Conservation (phyloP, 176 grass and related monocot genomes). For the Urochloa ruziziensis region DNA sequence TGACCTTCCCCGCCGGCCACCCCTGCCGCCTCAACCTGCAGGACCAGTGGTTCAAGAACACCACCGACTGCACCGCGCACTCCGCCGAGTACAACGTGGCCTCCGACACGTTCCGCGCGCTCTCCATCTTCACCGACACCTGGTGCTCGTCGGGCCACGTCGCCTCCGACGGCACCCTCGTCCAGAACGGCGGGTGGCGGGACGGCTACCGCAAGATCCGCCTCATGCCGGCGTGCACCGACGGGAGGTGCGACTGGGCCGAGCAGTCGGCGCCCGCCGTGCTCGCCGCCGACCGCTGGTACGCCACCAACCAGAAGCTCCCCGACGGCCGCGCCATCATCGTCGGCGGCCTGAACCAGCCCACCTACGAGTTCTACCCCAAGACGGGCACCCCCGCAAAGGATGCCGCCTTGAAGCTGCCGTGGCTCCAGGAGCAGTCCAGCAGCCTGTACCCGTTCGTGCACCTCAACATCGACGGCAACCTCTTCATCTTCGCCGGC, state of each 20-base stretch:
- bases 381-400: conserved; percentile 18
- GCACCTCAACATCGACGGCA: conserved; percentile 74
- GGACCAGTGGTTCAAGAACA: conserved; percentile 27
- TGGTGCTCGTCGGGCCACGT: conserved; percentile 80
- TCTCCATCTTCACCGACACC: conserved; percentile 65
- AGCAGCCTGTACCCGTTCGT: conserved; percentile 83
- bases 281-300: conserved; percentile 54
- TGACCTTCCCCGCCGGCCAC: conserved; percentile 43
- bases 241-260: conserved; percentile 52
- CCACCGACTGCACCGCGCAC: conserved; percentile 68
- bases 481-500: conserved; percentile 76
- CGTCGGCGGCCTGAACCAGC: conserved; percentile 52
- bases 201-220: conserved; percentile 59
- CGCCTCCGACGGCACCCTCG: conserved; percentile 49
- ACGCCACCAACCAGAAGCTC: conserved; percentile 68
- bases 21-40: conserved; percentile 48
- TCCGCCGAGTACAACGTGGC: conserved; percentile 58
- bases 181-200: conserved; percentile 73
- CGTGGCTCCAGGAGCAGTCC: conserved; percentile 36
- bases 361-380: conserved; percentile 74
- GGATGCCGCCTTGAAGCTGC: neutral
- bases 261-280: conserved; percentile 26
- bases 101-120: conserved; percentile 48
- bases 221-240: conserved; percentile 47
- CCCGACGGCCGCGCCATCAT: conserved; percentile 63